These are phyloP conservation scores for Delonix regia DNA, from an alignment of 306 rosid genomes.

Conservation along the genomic window DNA sequence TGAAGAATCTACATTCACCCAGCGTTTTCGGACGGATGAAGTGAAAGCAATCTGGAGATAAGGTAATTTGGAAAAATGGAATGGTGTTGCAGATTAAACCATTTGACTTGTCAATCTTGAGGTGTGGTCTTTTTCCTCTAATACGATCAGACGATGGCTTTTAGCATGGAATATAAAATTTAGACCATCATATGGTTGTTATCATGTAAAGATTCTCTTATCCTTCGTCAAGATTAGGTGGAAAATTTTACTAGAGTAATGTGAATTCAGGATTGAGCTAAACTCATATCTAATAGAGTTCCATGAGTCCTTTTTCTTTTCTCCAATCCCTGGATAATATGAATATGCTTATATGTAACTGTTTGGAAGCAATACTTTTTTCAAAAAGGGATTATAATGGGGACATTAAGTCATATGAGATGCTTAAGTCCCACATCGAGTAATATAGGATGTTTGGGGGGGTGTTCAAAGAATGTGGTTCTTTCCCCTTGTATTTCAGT, in stretches of 20 bases:
- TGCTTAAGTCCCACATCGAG: too few relatives aligned
- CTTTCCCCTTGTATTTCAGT: too few relatives aligned
- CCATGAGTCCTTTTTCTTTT: not conserved
- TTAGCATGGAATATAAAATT: not conserved
- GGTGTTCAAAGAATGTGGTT: too few relatives aligned
- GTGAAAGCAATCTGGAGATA: slow-evolving; percentile 92
- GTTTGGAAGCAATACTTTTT: not conserved
- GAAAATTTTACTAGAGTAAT: not conserved
- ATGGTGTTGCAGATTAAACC: slow-evolving; percentile 39
- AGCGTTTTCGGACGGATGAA: slow-evolving; percentile 91
- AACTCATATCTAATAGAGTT: not conserved
- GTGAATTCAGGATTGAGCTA: not conserved
- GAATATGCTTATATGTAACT: not conserved
- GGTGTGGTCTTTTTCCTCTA: slow-evolving; percentile 17
- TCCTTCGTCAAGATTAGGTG: slow-evolving; percentile 8
- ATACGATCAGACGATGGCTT: slow-evolving; percentile 1
- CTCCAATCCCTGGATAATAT: not conserved
- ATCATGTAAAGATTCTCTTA: not conserved
- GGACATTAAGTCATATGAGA: too few relatives aligned
- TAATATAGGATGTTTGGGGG: too few relatives aligned
- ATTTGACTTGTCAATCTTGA: slow-evolving; percentile 34
- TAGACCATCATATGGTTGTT: not conserved
- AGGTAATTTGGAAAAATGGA: slow-evolving; percentile 36
- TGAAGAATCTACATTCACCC: slow-evolving; percentile 81
- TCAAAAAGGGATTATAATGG: too few relatives aligned